Conservation (phyloP, 1,284 basidiomycete species). For the Caloboletus firmus region DNA sequence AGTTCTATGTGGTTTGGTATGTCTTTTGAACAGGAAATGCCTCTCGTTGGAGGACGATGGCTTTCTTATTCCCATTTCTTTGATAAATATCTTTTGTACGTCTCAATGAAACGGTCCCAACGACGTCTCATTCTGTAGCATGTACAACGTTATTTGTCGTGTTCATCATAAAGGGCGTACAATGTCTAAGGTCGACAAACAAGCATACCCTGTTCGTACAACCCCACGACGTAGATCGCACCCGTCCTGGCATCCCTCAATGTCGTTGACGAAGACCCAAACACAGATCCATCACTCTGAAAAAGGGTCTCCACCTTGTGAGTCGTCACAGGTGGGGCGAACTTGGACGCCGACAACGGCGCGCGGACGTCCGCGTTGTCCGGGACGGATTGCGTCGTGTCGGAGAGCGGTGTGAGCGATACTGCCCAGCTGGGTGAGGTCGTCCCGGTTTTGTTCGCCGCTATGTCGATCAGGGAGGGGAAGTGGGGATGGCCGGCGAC, state of each 20-base stretch:
- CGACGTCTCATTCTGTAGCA: neutral
- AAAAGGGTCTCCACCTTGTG: conserved; percentile 56
- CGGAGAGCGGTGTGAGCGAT: conserved; percentile 35
- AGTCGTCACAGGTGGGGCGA: conserved; percentile 38
- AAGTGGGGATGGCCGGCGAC: conserved; percentile 68
- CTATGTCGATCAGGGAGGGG: conserved; percentile 46
- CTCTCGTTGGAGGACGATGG: neutral
- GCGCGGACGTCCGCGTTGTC: neutral
- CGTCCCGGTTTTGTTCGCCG: conserved; percentile 40
- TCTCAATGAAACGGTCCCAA: conserved; percentile 3
- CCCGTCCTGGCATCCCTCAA: conserved; percentile 49
- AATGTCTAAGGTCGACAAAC: conserved; percentile 40
- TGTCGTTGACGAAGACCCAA: conserved; percentile 50
- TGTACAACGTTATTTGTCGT: neutral
- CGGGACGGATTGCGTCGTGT: conserved; percentile 8
- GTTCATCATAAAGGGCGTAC: neutral
- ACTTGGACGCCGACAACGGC: conserved; percentile 45
- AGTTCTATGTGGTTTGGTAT: conserved; percentile 4
- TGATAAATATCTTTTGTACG: conserved; percentile 22
- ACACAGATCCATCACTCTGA: conserved; percentile 60
- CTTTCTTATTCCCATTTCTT: neutral
- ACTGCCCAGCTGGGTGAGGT: conserved; percentile 58
- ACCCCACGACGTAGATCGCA: conserved; percentile 50
- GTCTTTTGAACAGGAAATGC: conserved; percentile 7
- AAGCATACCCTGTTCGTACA: conserved; percentile 58